Evolutionary conservation across 129 eudicot species (phyloP), one percentile per base, ranked within the genome.

Genomic region (Saposhnikovia divaricata): DNA sequence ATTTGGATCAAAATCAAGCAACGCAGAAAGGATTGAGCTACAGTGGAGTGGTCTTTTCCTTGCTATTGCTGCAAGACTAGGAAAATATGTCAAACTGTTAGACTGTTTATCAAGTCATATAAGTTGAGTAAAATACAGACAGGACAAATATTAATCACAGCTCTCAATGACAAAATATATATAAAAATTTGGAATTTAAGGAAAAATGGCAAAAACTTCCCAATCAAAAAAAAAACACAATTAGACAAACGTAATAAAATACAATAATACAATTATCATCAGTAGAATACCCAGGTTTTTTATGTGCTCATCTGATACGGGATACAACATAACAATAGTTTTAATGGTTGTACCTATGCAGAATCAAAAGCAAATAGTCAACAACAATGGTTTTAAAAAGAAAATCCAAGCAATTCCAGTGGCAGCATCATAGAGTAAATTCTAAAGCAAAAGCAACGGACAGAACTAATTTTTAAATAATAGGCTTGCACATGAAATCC

Each of bases 41-140:
- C 84, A 92, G 69, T 80, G 89, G 44, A 71, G 77, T 76, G 87
- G 92, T 86, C 96, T 85, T 88, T 90, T 92, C 81, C 98, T 85
- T 74, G 89, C 97, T 53, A 92, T 96, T 50, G 86, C 85, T 80
- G 92, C 98, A 78, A 96, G 91, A 89, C 99, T 96, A 96, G 78
- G 87, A 85, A 65, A 4, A 80, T 55, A 74, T 63, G 38, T 9
- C 37, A 69, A 53, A 75, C 10, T 16, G 34, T 86, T 83, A 83
- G 80, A 72, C 15, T 15, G 71, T 23, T 74, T 25, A 4, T 23
- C 18, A 44, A 23, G 53, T 45, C 59, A 74, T 4, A 45, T 13
- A 44, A 21, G 12, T 46, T 3, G 44, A 42, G 37, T 43, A 73
- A 43, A 19, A n/a, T 23, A 43, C 28, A 73, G 7, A 73, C 18